phyloP scores from a whole-genome alignment of 371 early-diverging fungal species.

The Coemansia sp. region DNA sequence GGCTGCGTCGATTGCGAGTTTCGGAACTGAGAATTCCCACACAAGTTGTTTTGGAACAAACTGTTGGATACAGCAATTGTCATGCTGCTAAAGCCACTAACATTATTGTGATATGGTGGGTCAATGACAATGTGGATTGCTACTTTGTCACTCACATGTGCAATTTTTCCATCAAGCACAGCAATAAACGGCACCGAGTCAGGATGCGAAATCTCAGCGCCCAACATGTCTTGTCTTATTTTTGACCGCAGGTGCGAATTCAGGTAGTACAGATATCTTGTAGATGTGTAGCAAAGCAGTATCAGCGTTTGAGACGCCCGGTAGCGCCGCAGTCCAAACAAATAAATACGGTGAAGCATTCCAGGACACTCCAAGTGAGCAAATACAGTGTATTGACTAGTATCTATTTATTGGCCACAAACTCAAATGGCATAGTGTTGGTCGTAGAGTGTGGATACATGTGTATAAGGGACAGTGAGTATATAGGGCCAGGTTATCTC shows the following conservation, averaged over 20 bases:
- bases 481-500: too few species aligned
- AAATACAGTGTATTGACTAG: conserved; percentile 5
- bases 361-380: neutral
- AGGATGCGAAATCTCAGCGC: too few species aligned
- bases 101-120: neutral
- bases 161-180: neutral
- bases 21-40: neutral
- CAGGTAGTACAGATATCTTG: neutral
- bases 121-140: neutral
- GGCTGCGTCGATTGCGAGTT: neutral
- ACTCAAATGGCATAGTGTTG: conserved; percentile 13
- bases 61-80: neutral
- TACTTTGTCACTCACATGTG: neutral
- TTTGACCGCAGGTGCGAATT: neutral
- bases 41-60: neutral
- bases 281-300: neutral
- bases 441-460: neutral
- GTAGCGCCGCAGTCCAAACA: neutral
- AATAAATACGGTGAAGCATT: neutral
- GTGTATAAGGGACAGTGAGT: too few species aligned
- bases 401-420: neutral
- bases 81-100: too few species aligned
- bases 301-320: neutral
- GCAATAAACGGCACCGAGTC: neutral
- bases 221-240: neutral